Base-by-base conservation (phyloP, 257 asterid species). In the Paraleonurus japonicus region DNA sequence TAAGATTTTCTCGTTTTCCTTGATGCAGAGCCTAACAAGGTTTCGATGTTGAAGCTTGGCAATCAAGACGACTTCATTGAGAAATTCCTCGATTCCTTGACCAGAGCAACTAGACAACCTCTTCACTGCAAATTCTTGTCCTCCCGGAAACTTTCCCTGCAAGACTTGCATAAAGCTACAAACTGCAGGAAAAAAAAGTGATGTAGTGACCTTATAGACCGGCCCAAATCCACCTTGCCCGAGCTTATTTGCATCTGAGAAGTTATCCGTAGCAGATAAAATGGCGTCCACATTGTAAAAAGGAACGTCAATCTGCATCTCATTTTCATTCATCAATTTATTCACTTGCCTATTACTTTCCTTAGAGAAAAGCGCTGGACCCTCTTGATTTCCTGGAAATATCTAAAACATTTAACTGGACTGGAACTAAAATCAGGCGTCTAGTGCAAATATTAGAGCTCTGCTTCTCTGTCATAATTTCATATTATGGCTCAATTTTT, bases 161-260 rank as follows among this genome's bases (percentile, higher is more conserved):
- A 43, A 27, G 43, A 55, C 7, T 30, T n/a, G 7, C 4, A 41
- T 11, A 3, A 12, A 41, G 15, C 5, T 43, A 13, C 51, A 43
- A 30, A 58, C 17, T 13, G 20, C 7, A 1, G 13, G 22, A 37
- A 59, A 24, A 32, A 22, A n/a, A n/a, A n/a, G 3, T 43, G 5
- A 27, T 4, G 51, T 15, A 23, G 11, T 15, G 23, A 81, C 92
- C 88, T 81, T 85, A 67, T 88, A 85, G 20, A 88, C 92, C 4
- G 90, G 88, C 13, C 96, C 90, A 65, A 83, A 86, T 63, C 95
- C 95, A 23, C 92, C 95, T 69, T 37, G 80, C 39, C 95, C 95
- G 2, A 88, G 86, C 82, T 81, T 84, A 75, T 83, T 79, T 60
- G 65, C 78, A 69, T 75, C 66, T 0, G 90, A 81, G 75, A 88